Evolutionary conservation across 2,329 filamentous ascomycete genomes (phyloP).

Genomic region (Calcarisporium arbuscula): DNA sequence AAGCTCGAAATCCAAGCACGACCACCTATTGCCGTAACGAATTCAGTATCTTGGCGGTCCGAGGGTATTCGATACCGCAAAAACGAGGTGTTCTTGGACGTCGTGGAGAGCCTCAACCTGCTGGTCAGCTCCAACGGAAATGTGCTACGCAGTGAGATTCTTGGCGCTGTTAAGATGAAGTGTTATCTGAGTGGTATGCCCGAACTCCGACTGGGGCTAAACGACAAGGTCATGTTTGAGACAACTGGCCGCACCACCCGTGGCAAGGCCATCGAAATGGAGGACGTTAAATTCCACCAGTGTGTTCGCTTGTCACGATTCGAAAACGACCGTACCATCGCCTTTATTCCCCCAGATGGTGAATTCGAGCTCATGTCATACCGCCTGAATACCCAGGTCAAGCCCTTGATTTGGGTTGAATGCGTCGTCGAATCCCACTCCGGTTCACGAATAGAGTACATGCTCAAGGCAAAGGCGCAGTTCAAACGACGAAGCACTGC

Average conservation of each 20-base stretch:
- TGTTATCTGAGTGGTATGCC: conserved; percentile 99
- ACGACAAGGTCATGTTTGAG: conserved; percentile 99
- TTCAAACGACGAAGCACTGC: conserved; percentile 97
- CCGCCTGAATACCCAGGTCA: conserved; percentile 95
- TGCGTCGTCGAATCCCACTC: conserved; percentile 95
- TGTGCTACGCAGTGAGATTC: conserved; percentile 89
- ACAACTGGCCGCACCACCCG: conserved; percentile 89
- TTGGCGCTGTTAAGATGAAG: conserved; percentile 99
- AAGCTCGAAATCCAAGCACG: conserved; percentile 95
- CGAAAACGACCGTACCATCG: conserved; percentile 97
- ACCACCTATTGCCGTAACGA: conserved; percentile 95
- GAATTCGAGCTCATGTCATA: conserved; percentile 99
- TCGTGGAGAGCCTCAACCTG: conserved; percentile 93
- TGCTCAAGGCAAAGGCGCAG: conserved; percentile 96
- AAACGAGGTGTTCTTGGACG: conserved; percentile 98
- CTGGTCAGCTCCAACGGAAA: conserved; percentile 92
- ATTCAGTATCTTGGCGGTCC: conserved; percentile 95
- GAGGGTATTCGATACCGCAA: conserved; percentile 98
- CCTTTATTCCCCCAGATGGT: conserved; percentile 95
- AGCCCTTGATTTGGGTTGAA: conserved; percentile 98
- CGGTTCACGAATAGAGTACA: conserved; percentile 93
- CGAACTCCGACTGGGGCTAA: conserved; percentile 85
- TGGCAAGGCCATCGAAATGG: conserved; percentile 98
- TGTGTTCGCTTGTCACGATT: conserved; percentile 93
- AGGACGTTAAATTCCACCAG: conserved; percentile 99